These are phyloP conservation scores for Cryptococcus maquisensis DNA, from an alignment of 1,284 basidiomycete species.

Conservation along the genomic window DNA sequence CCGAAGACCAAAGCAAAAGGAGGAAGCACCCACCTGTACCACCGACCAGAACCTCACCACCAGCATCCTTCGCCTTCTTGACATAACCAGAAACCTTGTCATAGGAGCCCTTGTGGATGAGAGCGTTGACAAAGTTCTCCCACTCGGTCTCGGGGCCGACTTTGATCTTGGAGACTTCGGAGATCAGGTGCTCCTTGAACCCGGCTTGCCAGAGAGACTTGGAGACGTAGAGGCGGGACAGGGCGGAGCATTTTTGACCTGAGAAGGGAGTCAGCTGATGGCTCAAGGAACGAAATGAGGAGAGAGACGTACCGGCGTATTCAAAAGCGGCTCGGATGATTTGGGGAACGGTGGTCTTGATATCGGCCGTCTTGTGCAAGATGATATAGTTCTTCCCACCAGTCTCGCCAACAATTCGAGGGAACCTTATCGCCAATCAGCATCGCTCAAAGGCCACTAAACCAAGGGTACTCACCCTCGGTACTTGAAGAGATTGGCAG, in stretches of 20 bases:
- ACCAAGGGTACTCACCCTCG: conserved; percentile 56
- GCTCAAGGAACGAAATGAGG: no score
- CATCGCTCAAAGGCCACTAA: no score
- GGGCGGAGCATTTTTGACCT: conserved; percentile 96
- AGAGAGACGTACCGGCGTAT: no score
- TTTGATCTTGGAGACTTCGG: conserved; percentile 75
- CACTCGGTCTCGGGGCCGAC: conserved; percentile 76
- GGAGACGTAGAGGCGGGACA: conserved; percentile 87
- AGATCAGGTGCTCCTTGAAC: conserved; percentile 76
- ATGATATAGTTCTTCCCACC: conserved; percentile 98
- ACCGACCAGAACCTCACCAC: conserved; percentile 82
- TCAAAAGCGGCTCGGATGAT: conserved; percentile 88
- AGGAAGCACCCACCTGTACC: conserved; percentile 61
- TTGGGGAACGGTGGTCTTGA: conserved; percentile 83
- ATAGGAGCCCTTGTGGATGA: conserved; percentile 79
- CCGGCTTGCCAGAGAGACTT: conserved; percentile 78
- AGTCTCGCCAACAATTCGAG: conserved; percentile 93
- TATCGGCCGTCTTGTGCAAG: conserved; percentile 79
- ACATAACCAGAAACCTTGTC: conserved; percentile 85
- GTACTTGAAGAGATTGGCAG: conserved; percentile 79
- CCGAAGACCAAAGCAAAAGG: background rate
- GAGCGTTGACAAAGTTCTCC: conserved; percentile 88
- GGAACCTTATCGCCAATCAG: conserved; percentile 55
- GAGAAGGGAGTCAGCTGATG: no score
- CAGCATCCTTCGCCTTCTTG: conserved; percentile 79